These are phyloP conservation scores for Fraxinus americana DNA, from an alignment of 257 asterid genomes.

Conservation along the genomic window DNA sequence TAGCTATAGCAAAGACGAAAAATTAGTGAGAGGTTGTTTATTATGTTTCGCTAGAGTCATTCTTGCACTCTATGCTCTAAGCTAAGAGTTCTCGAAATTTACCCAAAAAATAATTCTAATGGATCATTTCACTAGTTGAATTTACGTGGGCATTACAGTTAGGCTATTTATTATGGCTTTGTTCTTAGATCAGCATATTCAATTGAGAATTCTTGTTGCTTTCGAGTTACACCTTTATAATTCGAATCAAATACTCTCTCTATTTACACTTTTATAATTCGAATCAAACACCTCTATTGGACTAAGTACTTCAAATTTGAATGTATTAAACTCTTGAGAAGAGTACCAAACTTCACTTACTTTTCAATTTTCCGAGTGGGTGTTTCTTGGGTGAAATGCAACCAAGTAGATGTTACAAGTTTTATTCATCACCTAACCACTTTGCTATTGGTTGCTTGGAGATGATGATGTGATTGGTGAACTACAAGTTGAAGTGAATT, in stretches of 20 bases:
- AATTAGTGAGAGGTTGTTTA: slow-evolving; percentile 15
- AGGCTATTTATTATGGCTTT: neutral
- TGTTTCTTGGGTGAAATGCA: neutral
- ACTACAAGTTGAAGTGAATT: neutral
- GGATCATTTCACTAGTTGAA: neutral
- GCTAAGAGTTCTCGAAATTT: neutral
- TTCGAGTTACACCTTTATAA: neutral
- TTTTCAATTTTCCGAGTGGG: neutral
- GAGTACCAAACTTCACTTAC: neutral
- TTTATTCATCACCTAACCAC: neutral
- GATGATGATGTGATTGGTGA: neutral
- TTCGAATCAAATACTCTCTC: neutral
- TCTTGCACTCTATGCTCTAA: neutral
- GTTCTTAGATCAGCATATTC: neutral
- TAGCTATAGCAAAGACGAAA: neutral
- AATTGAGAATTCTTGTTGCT: neutral
- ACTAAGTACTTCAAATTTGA: neutral
- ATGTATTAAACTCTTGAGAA: neutral
- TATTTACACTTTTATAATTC: neutral
- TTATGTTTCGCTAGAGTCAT: neutral
- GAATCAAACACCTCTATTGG: neutral
- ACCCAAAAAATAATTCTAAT: neutral
- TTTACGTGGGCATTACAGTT: neutral
- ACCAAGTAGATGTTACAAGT: neutral
- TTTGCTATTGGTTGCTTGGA: neutral